Evolutionary conservation across 768 basidiomycete genomes (phyloP), one percentile per base, ranked within the genome.

Genomic region (Coprinopsis sp.): DNA sequence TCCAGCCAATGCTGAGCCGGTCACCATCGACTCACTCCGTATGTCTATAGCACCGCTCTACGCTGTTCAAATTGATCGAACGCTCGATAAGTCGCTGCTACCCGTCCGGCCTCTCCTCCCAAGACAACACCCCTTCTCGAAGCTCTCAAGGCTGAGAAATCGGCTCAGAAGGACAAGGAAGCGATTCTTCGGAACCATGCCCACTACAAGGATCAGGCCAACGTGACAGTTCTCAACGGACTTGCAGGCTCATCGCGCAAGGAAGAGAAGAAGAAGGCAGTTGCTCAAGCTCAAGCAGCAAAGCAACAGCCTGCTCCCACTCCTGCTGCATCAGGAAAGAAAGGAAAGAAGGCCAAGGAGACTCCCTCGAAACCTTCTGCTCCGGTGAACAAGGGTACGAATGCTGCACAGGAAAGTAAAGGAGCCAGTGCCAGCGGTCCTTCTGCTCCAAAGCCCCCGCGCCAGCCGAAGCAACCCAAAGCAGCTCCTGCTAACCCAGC

Each of bases 111-210:
- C 0, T 69, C 77, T 1, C 72, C 68, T 34, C 87, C 89, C 2
- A 93, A 84, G 52, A 85, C 87, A 0, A 96, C 95, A 0, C 95
- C 95, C 0, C 78, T 98, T 18, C 80, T 99, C 37, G 94, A 95
- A 59, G 91, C 93, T 1, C 81, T 98, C 52, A 90, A 91, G 54
- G 87, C 89, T 0, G 86, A 91, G 63, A 87, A 84, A 58, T 73
- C 74, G 5, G 77, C 79, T 0, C 77, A 80, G 56, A 83, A 77
- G 56, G 88, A 87, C 60, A 89, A 82, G 57, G 82, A 84, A 55
- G 68, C 79, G 23, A 87, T 84, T 47, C 67, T 82, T 25, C 79
- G 84, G 30, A 85, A 81, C 46, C 85, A 89, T 30, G 76, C 79
- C 0, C 87, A 86, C 58, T 84, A 85, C 66, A 82, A 82, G 58